A percentile compares a stretch with the other conserved stretches of the same genome.
These are phyloP conservation scores for Taxillus chinensis DNA, from an alignment of 164 flowering plant species.

Conservation along the genomic window DNA sequence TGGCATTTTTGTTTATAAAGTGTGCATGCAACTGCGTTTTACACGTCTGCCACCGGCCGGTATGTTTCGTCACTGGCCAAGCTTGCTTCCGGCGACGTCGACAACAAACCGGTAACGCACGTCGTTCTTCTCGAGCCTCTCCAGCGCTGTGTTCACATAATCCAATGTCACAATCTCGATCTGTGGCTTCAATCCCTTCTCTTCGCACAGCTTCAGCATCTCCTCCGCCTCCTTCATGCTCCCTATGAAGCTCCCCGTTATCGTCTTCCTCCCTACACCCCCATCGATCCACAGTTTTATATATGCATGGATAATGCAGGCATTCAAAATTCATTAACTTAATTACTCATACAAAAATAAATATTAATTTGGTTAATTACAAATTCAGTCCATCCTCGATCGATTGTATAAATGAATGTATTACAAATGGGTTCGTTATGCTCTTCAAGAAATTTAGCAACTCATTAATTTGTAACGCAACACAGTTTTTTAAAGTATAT, in stretches of 20 bases:
- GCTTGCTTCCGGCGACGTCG: constrained; percentile 39
- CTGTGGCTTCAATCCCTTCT: constrained; percentile 27
- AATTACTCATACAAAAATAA: no score
- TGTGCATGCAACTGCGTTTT: no score
- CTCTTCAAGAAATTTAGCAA: no score
- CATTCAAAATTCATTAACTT: not conserved
- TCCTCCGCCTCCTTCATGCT: constrained; percentile 45
- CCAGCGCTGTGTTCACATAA: constrained; percentile 38
- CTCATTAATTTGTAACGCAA: no score
- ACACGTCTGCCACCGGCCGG: no score
- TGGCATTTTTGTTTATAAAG: no score
- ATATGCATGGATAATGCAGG: no score
- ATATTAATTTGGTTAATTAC: no score
- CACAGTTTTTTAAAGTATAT: no score
- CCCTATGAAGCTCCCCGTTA: constrained; percentile 42
- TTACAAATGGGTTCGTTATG: no score
- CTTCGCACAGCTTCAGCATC: constrained; percentile 33
- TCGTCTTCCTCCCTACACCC: constrained; percentile 27
- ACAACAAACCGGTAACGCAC: constrained; percentile 47
- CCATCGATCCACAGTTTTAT: not conserved
- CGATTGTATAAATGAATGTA: no score
- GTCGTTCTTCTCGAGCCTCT: constrained; percentile 45
- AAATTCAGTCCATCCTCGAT: no score
- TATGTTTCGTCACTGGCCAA: not conserved
- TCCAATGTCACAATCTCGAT: constrained; percentile 46